A percentile compares a stretch with the other conserved stretches of the same genome.
Evolutionary conservation across 73 alveolate genomes (phyloP).

Genomic region (Durusdinium trenchii): DNA sequence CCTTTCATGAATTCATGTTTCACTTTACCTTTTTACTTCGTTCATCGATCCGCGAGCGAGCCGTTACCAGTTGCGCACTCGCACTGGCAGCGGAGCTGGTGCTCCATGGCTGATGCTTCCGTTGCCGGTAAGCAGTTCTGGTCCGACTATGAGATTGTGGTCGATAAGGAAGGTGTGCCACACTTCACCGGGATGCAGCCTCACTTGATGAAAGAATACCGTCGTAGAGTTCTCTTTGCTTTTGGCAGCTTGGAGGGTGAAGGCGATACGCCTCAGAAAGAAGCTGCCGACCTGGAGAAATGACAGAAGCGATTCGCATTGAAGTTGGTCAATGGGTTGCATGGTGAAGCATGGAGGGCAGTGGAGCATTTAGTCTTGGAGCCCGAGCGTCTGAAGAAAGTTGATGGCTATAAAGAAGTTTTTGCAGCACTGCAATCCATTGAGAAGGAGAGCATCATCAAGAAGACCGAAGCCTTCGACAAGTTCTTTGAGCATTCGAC

Average conservation of each 20-base stretch:
- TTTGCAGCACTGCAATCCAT: background rate
- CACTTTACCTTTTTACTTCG: too few relatives aligned
- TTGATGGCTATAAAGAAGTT: background rate
- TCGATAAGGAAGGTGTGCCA: background rate
- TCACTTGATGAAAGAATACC: background rate
- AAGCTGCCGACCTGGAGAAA: background rate
- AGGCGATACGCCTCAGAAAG: background rate
- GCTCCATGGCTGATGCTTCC: background rate
- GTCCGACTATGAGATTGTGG: background rate
- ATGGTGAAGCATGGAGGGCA: background rate
- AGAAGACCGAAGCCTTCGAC: slow-evolving; percentile 40
- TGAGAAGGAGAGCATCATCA: slow-evolving; percentile 2
- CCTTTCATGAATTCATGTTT: too few relatives aligned
- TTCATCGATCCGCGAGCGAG: too few relatives aligned
- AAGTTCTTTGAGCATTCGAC: background rate
- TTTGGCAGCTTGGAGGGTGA: background rate
- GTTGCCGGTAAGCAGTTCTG: background rate
- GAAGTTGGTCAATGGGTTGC: background rate
- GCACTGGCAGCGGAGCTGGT: slow-evolving; percentile 41
- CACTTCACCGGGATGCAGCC: background rate
- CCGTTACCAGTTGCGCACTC: background rate
- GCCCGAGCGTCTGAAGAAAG: background rate
- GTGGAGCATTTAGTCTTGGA: slow-evolving; percentile 2
- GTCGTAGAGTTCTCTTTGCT: background rate
- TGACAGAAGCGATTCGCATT: background rate